Conservation (phyloP, 805 yeast genomes). For the Ogataea kodamae region DNA sequence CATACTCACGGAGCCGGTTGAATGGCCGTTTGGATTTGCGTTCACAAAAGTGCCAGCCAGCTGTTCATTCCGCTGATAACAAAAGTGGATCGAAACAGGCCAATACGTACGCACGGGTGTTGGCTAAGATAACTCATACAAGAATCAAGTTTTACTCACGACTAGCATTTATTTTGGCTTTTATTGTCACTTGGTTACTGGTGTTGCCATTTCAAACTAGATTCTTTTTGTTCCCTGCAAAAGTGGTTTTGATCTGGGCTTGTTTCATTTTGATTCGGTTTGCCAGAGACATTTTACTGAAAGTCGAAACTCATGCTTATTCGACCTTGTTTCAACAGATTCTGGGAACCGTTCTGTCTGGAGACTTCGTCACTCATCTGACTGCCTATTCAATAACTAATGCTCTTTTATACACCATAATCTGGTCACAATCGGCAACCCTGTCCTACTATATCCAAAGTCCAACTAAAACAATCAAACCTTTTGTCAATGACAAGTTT, state of each 20-base stretch:
- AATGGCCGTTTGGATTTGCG: slow-evolving; percentile 1
- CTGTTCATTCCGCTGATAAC: too few relatives aligned
- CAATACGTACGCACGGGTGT: slow-evolving; percentile 23
- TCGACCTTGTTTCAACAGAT: slow-evolving; percentile 27
- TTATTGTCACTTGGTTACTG: slow-evolving; percentile 19
- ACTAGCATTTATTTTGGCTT: slow-evolving; percentile 24
- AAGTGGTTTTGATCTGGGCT: slow-evolving; percentile 26
- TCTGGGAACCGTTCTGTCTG: slow-evolving; percentile 24
- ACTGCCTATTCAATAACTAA: slow-evolving; percentile 24
- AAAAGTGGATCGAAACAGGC: slow-evolving; percentile 21
- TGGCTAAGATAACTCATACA: slow-evolving; percentile 23
- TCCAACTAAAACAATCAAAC: slow-evolving; percentile 38
- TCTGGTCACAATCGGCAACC: slow-evolving; percentile 22
- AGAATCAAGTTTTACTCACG: slow-evolving; percentile 31
- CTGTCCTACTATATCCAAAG: slow-evolving; percentile 30
- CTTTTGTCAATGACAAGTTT: slow-evolving; percentile 41
- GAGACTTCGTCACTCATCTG: slow-evolving; percentile 21
- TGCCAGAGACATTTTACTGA: slow-evolving; percentile 28
- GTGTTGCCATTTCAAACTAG: slow-evolving; percentile 23
- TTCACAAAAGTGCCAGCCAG: too few relatives aligned
- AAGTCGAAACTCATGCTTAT: slow-evolving; percentile 24
- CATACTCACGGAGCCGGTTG: slow-evolving; percentile 4
- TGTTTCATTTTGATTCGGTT: slow-evolving; percentile 29
- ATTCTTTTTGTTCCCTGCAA: slow-evolving; percentile 24
- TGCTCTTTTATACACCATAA: slow-evolving; percentile 15